A percentile compares a stretch with the other conserved stretches of the same genome.
Conservation (phyloP, 1,284 basidiomycete species). For the Cutaneotrichosporon dermatis region DNA sequence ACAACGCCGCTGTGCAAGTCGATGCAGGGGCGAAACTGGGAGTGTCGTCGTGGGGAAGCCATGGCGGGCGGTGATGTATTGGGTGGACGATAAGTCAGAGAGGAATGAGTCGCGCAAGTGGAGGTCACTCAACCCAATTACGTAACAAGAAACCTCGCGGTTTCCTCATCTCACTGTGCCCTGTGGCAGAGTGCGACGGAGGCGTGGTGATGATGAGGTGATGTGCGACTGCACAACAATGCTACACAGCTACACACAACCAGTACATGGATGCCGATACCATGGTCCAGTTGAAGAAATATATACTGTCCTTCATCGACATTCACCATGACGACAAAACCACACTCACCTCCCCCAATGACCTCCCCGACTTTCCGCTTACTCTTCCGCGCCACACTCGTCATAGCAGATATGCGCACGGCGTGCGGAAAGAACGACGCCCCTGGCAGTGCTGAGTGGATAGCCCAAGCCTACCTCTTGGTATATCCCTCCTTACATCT, state of each 20-base stretch:
- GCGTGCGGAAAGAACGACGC: background rate
- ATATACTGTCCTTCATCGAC: too few relatives aligned
- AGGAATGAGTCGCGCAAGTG: background rate
- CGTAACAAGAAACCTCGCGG: too few relatives aligned
- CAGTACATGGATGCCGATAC: too few relatives aligned
- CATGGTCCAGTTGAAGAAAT: too few relatives aligned
- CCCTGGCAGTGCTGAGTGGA: background rate
- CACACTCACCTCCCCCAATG: too few relatives aligned
- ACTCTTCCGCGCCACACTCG: background rate
- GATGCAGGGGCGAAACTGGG: conserved; percentile 86
- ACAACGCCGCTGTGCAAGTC: conserved; percentile 92
- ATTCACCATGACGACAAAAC: too few relatives aligned
- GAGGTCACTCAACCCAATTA: background rate
- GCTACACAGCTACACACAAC: too few relatives aligned
- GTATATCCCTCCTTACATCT: background rate
- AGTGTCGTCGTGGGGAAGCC: conserved; percentile 23
- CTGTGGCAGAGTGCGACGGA: too few relatives aligned
- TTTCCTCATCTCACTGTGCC: too few relatives aligned
- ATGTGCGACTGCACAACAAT: too few relatives aligned
- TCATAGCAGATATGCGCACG: background rate
- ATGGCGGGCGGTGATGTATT: background rate
- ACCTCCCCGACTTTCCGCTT: background rate
- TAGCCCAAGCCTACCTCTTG: background rate
- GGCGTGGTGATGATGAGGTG: too few relatives aligned
- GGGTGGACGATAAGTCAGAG: background rate